phyloP scores from a whole-genome alignment of 208 protist genomes.

The Lotmaria passim region DNA sequence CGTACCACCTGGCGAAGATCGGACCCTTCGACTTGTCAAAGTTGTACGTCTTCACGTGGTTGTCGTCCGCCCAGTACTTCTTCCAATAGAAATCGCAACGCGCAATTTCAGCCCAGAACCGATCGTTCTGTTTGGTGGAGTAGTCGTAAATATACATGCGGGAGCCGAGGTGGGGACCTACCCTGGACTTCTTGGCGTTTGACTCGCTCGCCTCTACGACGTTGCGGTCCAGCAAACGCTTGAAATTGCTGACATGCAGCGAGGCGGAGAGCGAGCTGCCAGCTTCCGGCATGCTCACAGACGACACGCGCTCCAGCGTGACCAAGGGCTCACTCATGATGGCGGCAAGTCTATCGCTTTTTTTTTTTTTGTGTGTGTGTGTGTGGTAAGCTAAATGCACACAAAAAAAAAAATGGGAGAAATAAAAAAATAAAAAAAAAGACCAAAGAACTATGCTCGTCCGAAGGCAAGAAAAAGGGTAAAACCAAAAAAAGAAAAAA shows the following conservation, averaged over 20 bases:
- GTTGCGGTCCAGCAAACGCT: background rate
- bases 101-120: conserved; percentile 77
- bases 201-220: background rate
- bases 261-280: conserved; percentile 15
- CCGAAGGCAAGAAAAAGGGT: background rate
- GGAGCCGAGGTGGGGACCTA: conserved; percentile 48
- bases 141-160: conserved; percentile 72
- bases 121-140: conserved; percentile 57
- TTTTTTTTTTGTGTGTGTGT: no score
- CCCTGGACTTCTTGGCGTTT: conserved; percentile 39
- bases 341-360: background rate
- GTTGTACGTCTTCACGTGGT: conserved; percentile 72
- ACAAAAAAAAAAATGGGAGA: no score
- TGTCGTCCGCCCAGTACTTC: conserved; percentile 57
- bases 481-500: background rate
- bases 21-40: conserved; percentile 73
- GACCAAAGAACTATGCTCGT: no score
- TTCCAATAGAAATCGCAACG: conserved; percentile 75
- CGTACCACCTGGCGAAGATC: conserved; percentile 85
- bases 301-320: background rate
- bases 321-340: background rate
- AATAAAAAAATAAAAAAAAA: no score
- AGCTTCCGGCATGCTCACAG: background rate
- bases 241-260: conserved; percentile 18
- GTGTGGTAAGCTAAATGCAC: no score